A percentile compares a stretch with the other conserved stretches of the same genome.
Conservation (phyloP, 2,329 filamentous ascomycete genomes). For the Botrytis porri region DNA sequence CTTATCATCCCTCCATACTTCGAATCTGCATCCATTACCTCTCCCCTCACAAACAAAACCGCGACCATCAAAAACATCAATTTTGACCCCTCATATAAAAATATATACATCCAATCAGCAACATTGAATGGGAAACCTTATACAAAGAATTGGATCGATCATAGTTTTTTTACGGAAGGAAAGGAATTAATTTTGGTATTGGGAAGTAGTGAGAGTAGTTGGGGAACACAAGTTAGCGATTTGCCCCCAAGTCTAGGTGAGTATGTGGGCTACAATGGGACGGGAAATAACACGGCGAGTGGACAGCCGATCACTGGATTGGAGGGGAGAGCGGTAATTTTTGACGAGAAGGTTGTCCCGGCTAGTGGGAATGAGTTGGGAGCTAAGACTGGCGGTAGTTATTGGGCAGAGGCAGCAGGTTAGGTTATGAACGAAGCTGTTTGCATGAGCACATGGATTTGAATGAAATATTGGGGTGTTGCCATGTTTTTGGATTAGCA, state of each 20-base stretch:
- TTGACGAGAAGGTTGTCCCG: constrained; percentile 19
- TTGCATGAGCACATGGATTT: neutral
- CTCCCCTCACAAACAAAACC: constrained; percentile 55
- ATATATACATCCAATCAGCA: constrained; percentile 63
- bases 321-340: constrained; percentile 26
- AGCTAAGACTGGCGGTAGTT: constrained; percentile 28
- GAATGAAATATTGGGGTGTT: neutral
- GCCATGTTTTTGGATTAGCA: neutral
- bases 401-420: constrained; percentile 26
- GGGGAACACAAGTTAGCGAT: constrained; percentile 59
- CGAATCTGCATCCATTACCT: constrained; percentile 54
- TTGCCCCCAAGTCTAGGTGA: constrained; percentile 56
- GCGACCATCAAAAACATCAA: constrained; percentile 59
- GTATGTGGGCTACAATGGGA: constrained; percentile 32
- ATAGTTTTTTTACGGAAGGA: constrained; percentile 65
- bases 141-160: constrained; percentile 64
- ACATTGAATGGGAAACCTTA: constrained; percentile 60
- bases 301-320: constrained; percentile 14
- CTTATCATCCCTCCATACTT: constrained; percentile 69
- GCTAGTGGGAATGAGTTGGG: constrained; percentile 12
- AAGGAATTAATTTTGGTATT: constrained; percentile 60
- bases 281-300: constrained; percentile 23
- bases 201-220: constrained; percentile 57
- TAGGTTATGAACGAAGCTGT: neutral
- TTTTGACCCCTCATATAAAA: constrained; percentile 57